These are phyloP conservation scores for Vicia faba DNA, from an alignment of 306 rosid genomes.

Conservation along the genomic window DNA sequence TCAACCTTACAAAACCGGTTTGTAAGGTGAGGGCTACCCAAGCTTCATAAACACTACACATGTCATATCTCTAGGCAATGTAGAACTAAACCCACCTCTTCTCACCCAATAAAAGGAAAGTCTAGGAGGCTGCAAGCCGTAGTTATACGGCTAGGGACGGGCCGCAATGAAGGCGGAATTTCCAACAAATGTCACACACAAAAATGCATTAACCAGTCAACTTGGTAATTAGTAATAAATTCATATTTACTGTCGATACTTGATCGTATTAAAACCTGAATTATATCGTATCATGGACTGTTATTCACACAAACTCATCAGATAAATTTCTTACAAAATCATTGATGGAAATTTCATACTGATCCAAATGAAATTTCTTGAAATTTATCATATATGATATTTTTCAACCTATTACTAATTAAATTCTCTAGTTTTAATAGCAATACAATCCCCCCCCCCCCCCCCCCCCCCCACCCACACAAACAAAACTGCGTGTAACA, in stretches of 20 bases:
- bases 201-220: conserved; percentile 13
- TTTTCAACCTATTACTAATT: background rate
- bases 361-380: background rate
- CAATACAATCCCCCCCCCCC: no score
- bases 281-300: background rate
- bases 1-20: no score
- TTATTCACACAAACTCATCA: conserved; percentile 15
- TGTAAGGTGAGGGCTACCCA: no score
- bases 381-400: background rate
- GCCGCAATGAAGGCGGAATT: no score
- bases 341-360: conserved; percentile 12
- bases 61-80: no score
- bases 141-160: no score
- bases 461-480: conserved; percentile 3
- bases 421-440: conserved; percentile 3
- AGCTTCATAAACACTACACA: no score
- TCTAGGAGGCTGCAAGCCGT: no score
- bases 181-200: background rate
- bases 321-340: conserved; percentile 3
- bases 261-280: background rate
- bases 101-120: no score
- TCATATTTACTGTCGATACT: background rate
- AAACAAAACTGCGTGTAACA: background rate
- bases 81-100: no score
- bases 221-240: background rate